Evolutionary conservation across 257 asterid species (phyloP).

Genomic region (Solanum dulcamara): DNA sequence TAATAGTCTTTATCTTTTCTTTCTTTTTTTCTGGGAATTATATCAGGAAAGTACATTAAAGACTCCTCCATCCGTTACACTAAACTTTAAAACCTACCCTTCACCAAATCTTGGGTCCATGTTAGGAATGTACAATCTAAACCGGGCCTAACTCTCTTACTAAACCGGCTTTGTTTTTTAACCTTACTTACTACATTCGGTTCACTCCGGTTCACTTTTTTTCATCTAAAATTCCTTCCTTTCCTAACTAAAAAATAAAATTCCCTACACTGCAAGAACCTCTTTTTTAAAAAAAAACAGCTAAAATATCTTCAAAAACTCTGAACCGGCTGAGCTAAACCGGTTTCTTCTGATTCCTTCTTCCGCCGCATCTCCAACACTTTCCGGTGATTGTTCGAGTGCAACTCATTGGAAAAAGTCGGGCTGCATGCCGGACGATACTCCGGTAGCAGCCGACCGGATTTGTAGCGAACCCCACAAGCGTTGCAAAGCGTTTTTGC

Average conservation of each 20-base stretch:
- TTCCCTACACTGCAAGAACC: neutral
- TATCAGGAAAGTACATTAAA: constrained; percentile 18
- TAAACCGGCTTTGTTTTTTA: constrained; percentile 9
- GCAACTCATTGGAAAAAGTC: constrained; percentile 55
- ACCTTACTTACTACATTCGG: neutral
- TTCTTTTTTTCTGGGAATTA: neutral
- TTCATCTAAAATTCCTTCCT: neutral
- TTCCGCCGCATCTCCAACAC: constrained; percentile 85
- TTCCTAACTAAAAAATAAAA: neutral
- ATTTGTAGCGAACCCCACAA: constrained; percentile 84
- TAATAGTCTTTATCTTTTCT: neutral
- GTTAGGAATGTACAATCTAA: constrained; percentile 32
- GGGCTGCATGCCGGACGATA: constrained; percentile 98
- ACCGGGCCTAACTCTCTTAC: constrained; percentile 22
- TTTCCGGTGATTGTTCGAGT: constrained; percentile 86
- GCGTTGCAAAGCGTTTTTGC: constrained; percentile 95
- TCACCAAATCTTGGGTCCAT: constrained; percentile 39
- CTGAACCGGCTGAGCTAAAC: constrained; percentile 35
- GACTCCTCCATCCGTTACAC: constrained; percentile 35
- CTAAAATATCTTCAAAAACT: constrained; percentile 33
- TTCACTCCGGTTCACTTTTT: neutral
- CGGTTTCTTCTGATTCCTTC: constrained; percentile 35
- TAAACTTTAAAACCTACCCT: constrained; percentile 34
- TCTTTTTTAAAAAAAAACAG: neutral
- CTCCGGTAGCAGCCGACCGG: constrained; percentile 87